Base-by-base conservation (phyloP, 345 rosid genomes). In the Eutrema japonicum region DNA sequence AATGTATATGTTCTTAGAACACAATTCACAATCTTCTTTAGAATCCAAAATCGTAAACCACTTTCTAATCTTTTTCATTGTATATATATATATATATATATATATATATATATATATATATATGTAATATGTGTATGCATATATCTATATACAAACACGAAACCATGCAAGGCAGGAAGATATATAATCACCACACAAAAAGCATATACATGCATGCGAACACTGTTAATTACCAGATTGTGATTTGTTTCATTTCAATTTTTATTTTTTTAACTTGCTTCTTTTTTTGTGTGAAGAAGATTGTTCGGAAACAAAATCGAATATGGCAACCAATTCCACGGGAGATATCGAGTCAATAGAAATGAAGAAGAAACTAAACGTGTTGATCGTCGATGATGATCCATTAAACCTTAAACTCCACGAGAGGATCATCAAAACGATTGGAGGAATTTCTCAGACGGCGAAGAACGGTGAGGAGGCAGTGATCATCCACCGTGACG, bases 351-450 rank as follows among this genome's bases (percentile, higher is more conserved):
- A 8, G 33, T 4, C 55, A 14, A 9, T 4, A 7, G 65, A 71
- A 30, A 38, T 13, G 10, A 65, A 65, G 57, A 73, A 67, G 70
- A 68, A 14, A 12, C 33, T 73, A 32, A 66, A 62, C 14, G 78
- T 78, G 47, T 46, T 73, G 74, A 72, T 78, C 60, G 81, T 72
- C 12, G 81, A 78, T 18, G 81, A 78, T 61, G 78, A 73, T 78
- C 13, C 61, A n/a, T 1, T 62, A 14, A 73, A n/a, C 65, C 56
- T 10, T n/a, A 78, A 38, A 55, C 0, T 78, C 10, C 74, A 78
- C 49, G 73, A 60, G 13, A 40, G 0, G 14, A 51, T 78, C 70
- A 53, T 78, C 64, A 59, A 67, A 3, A 3, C 3, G 12, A 42
- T 72, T 6, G 77, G 77, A 46, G 81, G 77, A 61, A 32, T 33